phyloP scores from a whole-genome alignment of 352 stramenopile genomes.

The Phytophthora boehmeriae region DNA sequence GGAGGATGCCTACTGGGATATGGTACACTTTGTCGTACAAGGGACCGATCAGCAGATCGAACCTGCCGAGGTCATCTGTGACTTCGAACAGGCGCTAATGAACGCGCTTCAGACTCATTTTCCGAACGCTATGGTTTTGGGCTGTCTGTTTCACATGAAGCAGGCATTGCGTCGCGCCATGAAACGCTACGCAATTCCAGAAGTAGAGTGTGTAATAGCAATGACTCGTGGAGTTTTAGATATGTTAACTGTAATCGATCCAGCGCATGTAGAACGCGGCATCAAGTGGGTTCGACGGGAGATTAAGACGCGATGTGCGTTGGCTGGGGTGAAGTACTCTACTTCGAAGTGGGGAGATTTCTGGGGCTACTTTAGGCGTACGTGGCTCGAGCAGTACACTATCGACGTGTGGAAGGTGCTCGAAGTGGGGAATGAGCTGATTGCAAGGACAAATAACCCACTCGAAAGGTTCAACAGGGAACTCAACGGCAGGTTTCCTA shows the following conservation, averaged over 20 bases:
- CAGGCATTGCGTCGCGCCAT: too few species aligned
- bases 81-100: conserved; percentile 4
- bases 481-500: neutral
- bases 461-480: conserved; percentile 14
- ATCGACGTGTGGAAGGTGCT: conserved; percentile 5
- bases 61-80: conserved; percentile 4
- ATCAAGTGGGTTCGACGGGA: conserved; percentile 12
- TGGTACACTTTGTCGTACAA: conserved; percentile 12
- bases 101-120: conserved; percentile 2
- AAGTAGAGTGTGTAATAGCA: too few species aligned
- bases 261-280: neutral
- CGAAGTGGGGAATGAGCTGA: conserved; percentile 3
- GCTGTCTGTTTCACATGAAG: too few species aligned
- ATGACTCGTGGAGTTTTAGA: conserved; percentile 7
- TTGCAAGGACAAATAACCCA: conserved; percentile 11
- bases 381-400: conserved; percentile 9
- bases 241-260: conserved; percentile 11
- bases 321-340: neutral
- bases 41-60: conserved; percentile 1
- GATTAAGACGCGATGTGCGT: neutral
- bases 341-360: conserved; percentile 2
- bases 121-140: conserved; percentile 4
- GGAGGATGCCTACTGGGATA: conserved; percentile 34
- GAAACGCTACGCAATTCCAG: too few species aligned
- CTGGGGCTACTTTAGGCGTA: conserved; percentile 9